Evolutionary conservation across 2,329 filamentous ascomycete genomes (phyloP).

Genomic region (Magnaporthales sp.): DNA sequence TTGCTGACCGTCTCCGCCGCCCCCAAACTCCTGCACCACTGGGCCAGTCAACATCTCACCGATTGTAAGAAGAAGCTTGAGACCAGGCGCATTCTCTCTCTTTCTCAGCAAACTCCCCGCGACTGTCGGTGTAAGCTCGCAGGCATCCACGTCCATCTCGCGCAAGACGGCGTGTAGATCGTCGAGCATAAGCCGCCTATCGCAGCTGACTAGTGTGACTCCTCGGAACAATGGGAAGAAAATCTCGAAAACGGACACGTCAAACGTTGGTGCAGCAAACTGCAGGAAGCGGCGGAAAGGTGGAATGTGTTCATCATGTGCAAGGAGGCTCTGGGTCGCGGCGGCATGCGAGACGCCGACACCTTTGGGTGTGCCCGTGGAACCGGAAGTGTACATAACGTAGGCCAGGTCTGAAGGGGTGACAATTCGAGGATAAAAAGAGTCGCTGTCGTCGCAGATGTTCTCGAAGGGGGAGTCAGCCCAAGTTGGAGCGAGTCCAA

Average conservation of each 20-base stretch:
- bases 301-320: constrained; percentile 73
- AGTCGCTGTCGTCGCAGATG: not conserved
- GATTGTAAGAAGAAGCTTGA: constrained; percentile 73
- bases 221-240: constrained; percentile 79
- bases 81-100: constrained; percentile 55
- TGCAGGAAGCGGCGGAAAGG: constrained; percentile 73
- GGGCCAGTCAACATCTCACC: constrained; percentile 82
- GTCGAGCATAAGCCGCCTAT: constrained; percentile 61
- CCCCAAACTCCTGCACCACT: constrained; percentile 74
- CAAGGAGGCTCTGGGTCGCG: constrained; percentile 72
- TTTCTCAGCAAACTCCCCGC: constrained; percentile 65
- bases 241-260: constrained; percentile 91
- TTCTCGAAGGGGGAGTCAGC: constrained; percentile 18
- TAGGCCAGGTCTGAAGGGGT: constrained; percentile 55
- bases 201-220: constrained; percentile 62
- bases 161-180: constrained; percentile 63
- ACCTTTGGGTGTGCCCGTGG: constrained; percentile 82
- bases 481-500: constrained; percentile 16
- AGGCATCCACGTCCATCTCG: constrained; percentile 64
- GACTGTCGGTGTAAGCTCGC: constrained; percentile 83
- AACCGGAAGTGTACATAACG: constrained; percentile 89
- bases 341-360: constrained; percentile 75
- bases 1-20: constrained; percentile 22
- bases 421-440: not conserved
- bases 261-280: constrained; percentile 87